Percentiles rank a stretch among this genome's conserved stretches.
phyloP scores from a whole-genome alignment of 73 alveolate species.

The Paramecium sonneborni region DNA sequence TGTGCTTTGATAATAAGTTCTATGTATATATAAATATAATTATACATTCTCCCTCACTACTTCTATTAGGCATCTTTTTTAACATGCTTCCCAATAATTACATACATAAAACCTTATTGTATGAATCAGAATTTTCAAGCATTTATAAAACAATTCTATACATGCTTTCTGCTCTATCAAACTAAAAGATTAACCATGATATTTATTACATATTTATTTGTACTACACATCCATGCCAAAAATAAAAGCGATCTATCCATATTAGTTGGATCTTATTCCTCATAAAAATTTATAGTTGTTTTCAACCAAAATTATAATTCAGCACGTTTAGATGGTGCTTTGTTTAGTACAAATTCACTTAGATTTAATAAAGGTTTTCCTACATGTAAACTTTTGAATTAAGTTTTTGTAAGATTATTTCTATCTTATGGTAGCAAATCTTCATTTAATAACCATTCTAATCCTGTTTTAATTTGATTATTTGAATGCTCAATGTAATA shows the following conservation, averaged over 20 bases:
- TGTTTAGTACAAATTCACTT: slow-evolving; percentile 47
- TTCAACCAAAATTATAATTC: slow-evolving; percentile 61
- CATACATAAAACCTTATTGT: not conserved
- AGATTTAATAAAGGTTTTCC: slow-evolving; percentile 59
- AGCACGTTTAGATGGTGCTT: slow-evolving; percentile 18
- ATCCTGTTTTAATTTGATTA: not conserved
- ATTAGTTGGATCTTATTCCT: slow-evolving; percentile 50
- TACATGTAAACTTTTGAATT: not conserved
- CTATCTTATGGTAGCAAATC: slow-evolving; percentile 41
- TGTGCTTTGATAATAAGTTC: not conserved
- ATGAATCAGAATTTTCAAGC: not conserved
- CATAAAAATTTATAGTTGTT: slow-evolving; percentile 41
- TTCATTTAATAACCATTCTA: slow-evolving; percentile 47
- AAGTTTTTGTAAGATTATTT: not conserved
- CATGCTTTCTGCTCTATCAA: not conserved
- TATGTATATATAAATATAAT: not conserved
- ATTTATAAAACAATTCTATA: not conserved
- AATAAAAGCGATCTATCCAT: slow-evolving; percentile 58
- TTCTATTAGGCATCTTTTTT: not conserved
- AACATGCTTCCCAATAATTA: not conserved
- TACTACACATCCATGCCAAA: slow-evolving; percentile 50
- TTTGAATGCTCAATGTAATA: slow-evolving; percentile 59
- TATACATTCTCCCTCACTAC: not conserved
- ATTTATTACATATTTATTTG: not conserved
- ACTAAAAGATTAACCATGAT: not conserved